Evolutionary conservation across 257 asterid species (phyloP), one percentile per base, ranked within the genome.

Genomic region (Penstemon newberryi): DNA sequence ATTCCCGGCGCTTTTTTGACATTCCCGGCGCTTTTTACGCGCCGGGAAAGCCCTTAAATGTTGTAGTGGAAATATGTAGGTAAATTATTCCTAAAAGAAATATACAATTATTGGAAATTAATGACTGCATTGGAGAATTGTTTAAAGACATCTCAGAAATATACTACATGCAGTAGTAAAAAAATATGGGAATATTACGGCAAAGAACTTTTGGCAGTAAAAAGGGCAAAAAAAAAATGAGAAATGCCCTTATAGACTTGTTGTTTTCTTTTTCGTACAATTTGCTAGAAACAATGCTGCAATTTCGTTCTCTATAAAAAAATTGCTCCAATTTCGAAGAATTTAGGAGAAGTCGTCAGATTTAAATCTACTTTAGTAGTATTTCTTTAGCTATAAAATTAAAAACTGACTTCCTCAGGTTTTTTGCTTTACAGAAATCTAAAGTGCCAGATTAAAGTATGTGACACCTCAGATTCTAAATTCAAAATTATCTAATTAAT

Each of bases 281-380:
- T 38, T 8, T 71, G 69, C 18, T 37, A 50, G 53, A 68, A 73
- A 70, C 25, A 73, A 50, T 49, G 78, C 60, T 60, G 80, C 33
- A 25, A 25, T 25, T 25, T 25, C 33, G 0, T 44, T 52, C 13
- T n/a, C 9, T 25, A 25, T 25, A 25, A 53, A 53, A 53, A 11
- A 12, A 5, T 3, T 45, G 51, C 51, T 53, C 36, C 57, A 62
- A 63, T 41, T 54, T 63, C 13, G 61, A 71, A 70, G 81, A 65
- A 75, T 76, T 66, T 76, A 73, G 74, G 40, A 60, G 77, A 39
- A 62, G 50, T 64, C 81, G 50, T 64, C 81, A 65, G 77, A 73
- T 50, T 74, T 64, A 76, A 76, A 73, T 67, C 46, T 67, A 39
- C 63, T 78, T 67, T 63, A 49, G 37, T 63, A 49, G 37, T 18